Percentiles rank a stretch among this genome's conserved stretches.
These are phyloP conservation scores for Serendipita sp. DNA, from an alignment of 768 basidiomycete species.

Conservation along the genomic window DNA sequence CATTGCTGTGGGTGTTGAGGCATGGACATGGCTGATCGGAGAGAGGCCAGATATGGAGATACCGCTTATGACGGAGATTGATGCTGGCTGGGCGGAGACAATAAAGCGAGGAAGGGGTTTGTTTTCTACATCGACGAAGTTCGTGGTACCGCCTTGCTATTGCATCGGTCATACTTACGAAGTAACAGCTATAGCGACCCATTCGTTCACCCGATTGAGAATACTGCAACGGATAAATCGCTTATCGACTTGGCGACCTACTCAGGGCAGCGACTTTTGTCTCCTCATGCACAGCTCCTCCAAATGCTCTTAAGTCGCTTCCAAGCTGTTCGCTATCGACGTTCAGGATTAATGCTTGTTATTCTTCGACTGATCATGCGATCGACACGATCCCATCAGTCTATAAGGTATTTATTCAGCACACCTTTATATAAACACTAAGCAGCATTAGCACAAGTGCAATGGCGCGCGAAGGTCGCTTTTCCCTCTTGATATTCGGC, in stretches of 20 bases:
- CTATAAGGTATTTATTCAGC: slow-evolving; percentile 46
- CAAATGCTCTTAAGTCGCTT: slow-evolving; percentile 83
- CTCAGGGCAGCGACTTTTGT: slow-evolving; percentile 57
- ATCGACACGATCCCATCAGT: slow-evolving; percentile 51
- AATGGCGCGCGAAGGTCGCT: slow-evolving; percentile 76
- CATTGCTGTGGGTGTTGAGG: slow-evolving; percentile 75
- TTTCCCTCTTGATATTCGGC: slow-evolving; percentile 81
- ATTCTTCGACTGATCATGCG: slow-evolving; percentile 72
- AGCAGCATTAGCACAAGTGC: slow-evolving; percentile 58
- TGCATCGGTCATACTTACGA: neutral
- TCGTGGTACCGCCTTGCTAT: slow-evolving; percentile 18
- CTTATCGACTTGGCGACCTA: slow-evolving; percentile 55
- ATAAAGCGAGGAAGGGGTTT: slow-evolving; percentile 66
- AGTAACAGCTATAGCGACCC: slow-evolving; percentile 64
- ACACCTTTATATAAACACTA: neutral
- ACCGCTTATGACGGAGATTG: slow-evolving; percentile 67
- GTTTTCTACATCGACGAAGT: slow-evolving; percentile 75
- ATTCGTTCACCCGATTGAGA: slow-evolving; percentile 69
- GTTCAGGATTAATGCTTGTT: slow-evolving; percentile 69
- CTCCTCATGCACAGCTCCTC: slow-evolving; percentile 69
- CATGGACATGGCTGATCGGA: slow-evolving; percentile 92
- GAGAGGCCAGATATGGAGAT: slow-evolving; percentile 73
- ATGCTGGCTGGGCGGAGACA: slow-evolving; percentile 74
- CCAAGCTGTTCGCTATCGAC: slow-evolving; percentile 82
- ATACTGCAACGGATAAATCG: slow-evolving; percentile 80